Conservation (phyloP, 2,329 filamentous ascomycete genomes). For the Colletotrichum sp. region DNA sequence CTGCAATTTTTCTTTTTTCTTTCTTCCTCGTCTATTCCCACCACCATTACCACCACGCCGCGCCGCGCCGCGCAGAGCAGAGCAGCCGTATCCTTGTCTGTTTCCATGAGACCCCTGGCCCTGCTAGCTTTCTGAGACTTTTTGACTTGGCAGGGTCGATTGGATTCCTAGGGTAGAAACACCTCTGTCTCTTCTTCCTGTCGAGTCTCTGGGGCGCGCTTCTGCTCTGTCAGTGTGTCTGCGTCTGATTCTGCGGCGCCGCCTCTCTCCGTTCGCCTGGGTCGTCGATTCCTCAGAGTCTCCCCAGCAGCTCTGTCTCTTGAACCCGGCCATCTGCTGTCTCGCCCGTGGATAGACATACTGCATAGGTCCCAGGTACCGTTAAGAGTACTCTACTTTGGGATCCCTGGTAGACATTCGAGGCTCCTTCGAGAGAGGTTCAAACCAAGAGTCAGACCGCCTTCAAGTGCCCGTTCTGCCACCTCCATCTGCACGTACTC, state of each 20-base stretch:
- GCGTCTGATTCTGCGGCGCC: not conserved
- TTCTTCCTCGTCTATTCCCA: not conserved
- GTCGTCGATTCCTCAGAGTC: not conserved
- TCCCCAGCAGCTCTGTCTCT: not conserved
- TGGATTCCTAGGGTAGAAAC: not conserved
- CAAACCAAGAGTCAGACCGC: slow-evolving; percentile 9
- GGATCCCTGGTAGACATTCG: not conserved
- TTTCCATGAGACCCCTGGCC: not conserved
- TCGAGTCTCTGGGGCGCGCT: not conserved
- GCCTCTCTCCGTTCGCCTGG: not conserved
- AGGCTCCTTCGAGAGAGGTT: not conserved
- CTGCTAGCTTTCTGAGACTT: slow-evolving; percentile 20
- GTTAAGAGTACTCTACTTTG: not conserved
- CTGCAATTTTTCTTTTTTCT: not conserved
- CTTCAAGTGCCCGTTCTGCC: slow-evolving; percentile 15
- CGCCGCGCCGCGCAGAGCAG: not conserved
- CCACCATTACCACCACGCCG: not conserved
- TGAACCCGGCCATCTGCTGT: not conserved
- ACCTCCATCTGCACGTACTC: not conserved
- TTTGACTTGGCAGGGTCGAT: slow-evolving; percentile 14
- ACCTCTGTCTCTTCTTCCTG: not conserved
- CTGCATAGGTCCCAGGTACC: not conserved
- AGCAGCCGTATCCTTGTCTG: not conserved
- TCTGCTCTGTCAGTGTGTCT: not conserved
- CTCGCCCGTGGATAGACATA: not conserved